These are phyloP conservation scores for Iodosphaeria phyllophila DNA, from an alignment of 2,329 filamentous ascomycete species.

Conservation along the genomic window DNA sequence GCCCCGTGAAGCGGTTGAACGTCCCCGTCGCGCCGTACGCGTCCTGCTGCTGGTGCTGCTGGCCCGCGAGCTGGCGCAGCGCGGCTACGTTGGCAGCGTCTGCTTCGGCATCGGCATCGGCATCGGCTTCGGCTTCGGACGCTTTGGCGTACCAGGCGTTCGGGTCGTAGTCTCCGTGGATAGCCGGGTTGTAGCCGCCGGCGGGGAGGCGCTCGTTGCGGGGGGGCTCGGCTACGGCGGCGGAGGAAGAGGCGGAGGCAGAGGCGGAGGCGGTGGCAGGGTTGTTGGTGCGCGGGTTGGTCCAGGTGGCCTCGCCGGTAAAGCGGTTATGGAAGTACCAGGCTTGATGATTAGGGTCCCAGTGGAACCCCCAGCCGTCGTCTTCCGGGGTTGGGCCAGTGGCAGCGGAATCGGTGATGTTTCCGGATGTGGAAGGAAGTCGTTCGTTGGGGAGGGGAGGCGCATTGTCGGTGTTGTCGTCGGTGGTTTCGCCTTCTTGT, in stretches of 20 bases:
- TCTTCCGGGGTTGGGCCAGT: too few relatives aligned
- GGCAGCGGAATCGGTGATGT: too few relatives aligned
- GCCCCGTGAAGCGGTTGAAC: conserved; percentile 87
- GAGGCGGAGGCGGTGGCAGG: conserved; percentile 26
- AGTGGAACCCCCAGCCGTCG: conserved; percentile 66
- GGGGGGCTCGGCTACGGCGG: conserved; percentile 11
- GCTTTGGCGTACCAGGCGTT: conserved; percentile 80
- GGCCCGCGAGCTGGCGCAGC: too few relatives aligned
- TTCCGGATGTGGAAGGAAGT: conserved; percentile 4
- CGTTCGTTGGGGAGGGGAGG: conserved; percentile 16
- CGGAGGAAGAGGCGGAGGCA: conserved; percentile 7
- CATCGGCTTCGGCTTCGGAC: too few relatives aligned
- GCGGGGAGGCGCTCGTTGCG: conserved; percentile 23
- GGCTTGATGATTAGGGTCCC: conserved; percentile 47
- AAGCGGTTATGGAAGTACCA: conserved; percentile 80
- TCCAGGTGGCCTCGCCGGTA: conserved; percentile 61
- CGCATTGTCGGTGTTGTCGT: conserved; percentile 4
- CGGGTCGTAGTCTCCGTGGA: conserved; percentile 92
- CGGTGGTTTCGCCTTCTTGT: too few relatives aligned
- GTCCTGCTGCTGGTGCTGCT: conserved; percentile 14
- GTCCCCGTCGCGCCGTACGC: conserved; percentile 49
- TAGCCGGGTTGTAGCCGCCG: conserved; percentile 83
- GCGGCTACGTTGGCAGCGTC: conserved; percentile 14
- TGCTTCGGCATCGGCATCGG: conserved; percentile 14
- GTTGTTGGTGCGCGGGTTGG: conserved; percentile 59